phyloP scores from a whole-genome alignment of 2,329 filamentous ascomycete genomes.

The Monosporascus sp. region DNA sequence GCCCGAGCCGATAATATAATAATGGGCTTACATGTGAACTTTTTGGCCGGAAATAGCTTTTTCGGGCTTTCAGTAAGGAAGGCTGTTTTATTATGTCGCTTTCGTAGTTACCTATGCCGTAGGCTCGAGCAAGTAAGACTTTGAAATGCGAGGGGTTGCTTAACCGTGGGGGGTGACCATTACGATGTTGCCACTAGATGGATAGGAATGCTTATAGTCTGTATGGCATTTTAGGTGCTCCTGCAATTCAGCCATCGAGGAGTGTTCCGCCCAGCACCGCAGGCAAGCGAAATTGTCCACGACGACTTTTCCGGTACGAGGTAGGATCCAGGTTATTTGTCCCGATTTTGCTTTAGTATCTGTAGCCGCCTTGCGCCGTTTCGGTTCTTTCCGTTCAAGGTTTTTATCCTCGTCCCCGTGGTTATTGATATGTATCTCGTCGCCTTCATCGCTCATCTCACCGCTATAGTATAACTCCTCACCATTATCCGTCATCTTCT shows the following conservation, averaged over 20 bases:
- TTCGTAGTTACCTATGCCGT: slow-evolving; percentile 19
- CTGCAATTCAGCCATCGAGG: slow-evolving; percentile 42
- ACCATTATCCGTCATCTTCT: not conserved
- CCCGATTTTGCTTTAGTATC: slow-evolving; percentile 19
- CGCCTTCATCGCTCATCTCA: not conserved
- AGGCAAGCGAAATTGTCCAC: slow-evolving; percentile 48
- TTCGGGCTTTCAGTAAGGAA: slow-evolving; percentile 17
- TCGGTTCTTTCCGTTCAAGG: slow-evolving; percentile 41
- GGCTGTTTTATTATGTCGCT: slow-evolving; percentile 18
- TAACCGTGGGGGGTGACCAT: slow-evolving; percentile 21
- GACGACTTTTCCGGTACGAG: slow-evolving; percentile 36
- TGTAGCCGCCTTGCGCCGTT: slow-evolving; percentile 26
- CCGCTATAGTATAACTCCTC: not conserved
- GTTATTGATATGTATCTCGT: too few relatives aligned
- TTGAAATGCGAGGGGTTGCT: slow-evolving; percentile 16
- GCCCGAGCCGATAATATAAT: not conserved
- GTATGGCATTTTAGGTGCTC: slow-evolving; percentile 44
- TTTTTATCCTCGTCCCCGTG: too few relatives aligned
- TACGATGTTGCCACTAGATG: slow-evolving; percentile 19
- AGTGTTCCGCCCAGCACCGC: slow-evolving; percentile 42
- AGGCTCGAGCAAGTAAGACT: slow-evolving; percentile 14
- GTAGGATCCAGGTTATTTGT: slow-evolving; percentile 42
- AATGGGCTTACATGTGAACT: slow-evolving; percentile 12
- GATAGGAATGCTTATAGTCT: slow-evolving; percentile 39
- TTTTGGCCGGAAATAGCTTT: slow-evolving; percentile 11